These are phyloP conservation scores for Aquanectria penicillioides DNA, from an alignment of 2,329 filamentous ascomycete species.

Conservation along the genomic window DNA sequence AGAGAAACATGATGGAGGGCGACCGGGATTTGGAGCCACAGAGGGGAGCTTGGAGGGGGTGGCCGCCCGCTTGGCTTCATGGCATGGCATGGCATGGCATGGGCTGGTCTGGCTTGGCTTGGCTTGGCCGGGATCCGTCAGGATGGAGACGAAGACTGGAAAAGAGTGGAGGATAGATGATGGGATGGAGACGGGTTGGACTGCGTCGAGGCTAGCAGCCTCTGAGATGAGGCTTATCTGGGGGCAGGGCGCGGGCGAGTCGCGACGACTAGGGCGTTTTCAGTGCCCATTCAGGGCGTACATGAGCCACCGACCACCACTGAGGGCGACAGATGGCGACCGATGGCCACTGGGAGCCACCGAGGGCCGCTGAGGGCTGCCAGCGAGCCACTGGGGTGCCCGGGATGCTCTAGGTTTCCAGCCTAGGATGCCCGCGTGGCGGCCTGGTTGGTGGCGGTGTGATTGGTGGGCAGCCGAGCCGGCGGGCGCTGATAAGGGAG, in stretches of 20 bases:
- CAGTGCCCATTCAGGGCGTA: constrained; percentile 6
- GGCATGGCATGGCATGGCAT: constrained; percentile 34
- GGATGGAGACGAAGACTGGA: constrained; percentile 26
- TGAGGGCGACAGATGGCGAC: neutral
- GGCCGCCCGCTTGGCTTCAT: constrained; percentile 19
- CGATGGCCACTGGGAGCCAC: neutral
- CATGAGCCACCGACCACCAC: neutral
- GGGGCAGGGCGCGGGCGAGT: too few species aligned
- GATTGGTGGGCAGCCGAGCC: constrained; percentile 26
- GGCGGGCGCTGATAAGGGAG: constrained; percentile 39
- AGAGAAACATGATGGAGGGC: constrained; percentile 28
- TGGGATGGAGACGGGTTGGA: neutral
- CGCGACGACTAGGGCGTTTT: neutral
- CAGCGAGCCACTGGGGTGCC: constrained; percentile 13
- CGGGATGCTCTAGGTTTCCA: constrained; percentile 1
- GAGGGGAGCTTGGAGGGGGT: constrained; percentile 29
- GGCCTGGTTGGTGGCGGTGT: constrained; percentile 20
- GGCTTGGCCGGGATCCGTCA: constrained; percentile 29
- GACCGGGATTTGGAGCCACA: constrained; percentile 23
- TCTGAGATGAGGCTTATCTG: constrained; percentile 22
- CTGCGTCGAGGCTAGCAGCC: constrained; percentile 10
- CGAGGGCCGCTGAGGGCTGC: neutral
- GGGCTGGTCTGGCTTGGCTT: constrained; percentile 14
- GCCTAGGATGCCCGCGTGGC: constrained; percentile 26
- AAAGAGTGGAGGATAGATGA: constrained; percentile 12